Base-by-base conservation (phyloP, 1,284 basidiomycete genomes). In the Porogramme epimiltina region DNA sequence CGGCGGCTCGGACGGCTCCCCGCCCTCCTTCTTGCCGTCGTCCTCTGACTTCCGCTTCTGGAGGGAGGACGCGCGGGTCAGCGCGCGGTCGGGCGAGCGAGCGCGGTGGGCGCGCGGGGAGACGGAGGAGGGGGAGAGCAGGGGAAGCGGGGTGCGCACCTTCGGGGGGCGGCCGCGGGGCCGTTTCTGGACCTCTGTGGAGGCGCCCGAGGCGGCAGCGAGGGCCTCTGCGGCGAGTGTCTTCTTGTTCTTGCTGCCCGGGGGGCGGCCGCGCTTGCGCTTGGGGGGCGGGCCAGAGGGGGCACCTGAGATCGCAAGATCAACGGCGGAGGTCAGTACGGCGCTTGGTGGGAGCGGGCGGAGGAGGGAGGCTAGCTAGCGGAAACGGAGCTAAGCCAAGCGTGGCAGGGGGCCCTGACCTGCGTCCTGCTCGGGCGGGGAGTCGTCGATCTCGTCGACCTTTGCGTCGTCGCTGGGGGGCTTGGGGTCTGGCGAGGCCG, bases 231-330 rank as follows among this genome's bases (percentile, higher is more conserved):
- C 67, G n/a, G 64, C 65, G 45, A 61, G 45, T 42, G 56, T 63
- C 66, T 85, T 88, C 80, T 90, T 91, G 71, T 91, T 91, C 73
- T 86, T 91, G 70, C 85, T 87, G 65, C 89, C 89, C 69, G 85
- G 89, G 55, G 89, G 89, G 58, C 89, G 81, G 47, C 89, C 89
- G 44, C 89, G 80, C 63, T 85, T 81, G 62, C 89, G 84, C 73
- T 90, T 91, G 56, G 66, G 48, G 53, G 73, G 61, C 10, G 67
- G 24, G 28, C 57, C 62, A 33, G 54, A 42, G 24, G 59, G 44
- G 36, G 56, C 47, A 53, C 54, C 56, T 55, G 54, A 51, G 58
- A 56, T 54, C 58, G 55, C 56, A 52, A 52, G 51, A 59, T 58
- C 51, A 60, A 49, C 49, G 51, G 50, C 47, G 43, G 56, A 47